Conservation (phyloP, 441 rosid genomes). For the Croton setiger region DNA sequence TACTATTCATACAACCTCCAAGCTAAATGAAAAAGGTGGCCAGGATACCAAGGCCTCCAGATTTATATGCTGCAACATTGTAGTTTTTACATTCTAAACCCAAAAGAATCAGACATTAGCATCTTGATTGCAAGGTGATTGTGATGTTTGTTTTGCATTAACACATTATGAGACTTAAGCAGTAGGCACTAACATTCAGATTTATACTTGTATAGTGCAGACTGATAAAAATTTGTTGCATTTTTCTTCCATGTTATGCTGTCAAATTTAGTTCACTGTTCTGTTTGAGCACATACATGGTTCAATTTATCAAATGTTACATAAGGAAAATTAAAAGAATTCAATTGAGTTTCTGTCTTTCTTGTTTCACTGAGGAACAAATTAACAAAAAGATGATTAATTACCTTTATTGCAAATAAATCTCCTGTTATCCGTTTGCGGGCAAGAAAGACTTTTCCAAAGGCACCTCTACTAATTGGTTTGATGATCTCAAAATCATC, state of each 20-base stretch:
- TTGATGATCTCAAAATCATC: constrained; percentile 89
- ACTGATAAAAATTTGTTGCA: no score
- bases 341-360: not conserved
- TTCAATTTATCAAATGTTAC: not conserved
- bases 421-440: constrained; percentile 86
- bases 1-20: no score
- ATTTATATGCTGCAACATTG: no score
- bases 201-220: no score
- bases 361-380: not conserved
- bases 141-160: no score
- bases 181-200: no score
- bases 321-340: not conserved
- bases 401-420: constrained; percentile 87
- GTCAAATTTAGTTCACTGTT: not conserved
- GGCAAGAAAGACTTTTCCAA: constrained; percentile 86
- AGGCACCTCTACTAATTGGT: constrained; percentile 87
- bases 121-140: no score
- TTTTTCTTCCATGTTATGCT: not conserved
- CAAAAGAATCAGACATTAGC: no score
- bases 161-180: no score
- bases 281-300: not conserved
- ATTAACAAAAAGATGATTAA: not conserved
- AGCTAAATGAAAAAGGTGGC: no score
- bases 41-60: no score
- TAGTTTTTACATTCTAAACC: no score